Evolutionary conservation across 208 protist species (phyloP), one percentile per base, ranked within the genome.

Genomic region (Trypanosoma cruzi): DNA sequence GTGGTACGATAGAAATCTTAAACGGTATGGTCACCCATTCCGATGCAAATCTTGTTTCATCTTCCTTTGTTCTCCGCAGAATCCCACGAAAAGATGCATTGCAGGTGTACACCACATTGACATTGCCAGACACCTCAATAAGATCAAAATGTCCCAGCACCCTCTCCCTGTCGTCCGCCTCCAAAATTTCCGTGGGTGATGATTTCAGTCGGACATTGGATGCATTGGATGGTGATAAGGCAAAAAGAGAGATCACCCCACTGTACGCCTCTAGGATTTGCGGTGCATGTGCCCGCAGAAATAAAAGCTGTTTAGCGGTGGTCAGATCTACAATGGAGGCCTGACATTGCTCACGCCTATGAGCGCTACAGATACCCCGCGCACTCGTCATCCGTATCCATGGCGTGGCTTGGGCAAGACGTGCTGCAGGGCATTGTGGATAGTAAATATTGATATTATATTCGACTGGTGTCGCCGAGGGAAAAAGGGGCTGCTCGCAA

Each of bases 381-480:
- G 42, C 62, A 34, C 40, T 37, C 36, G 55, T 59, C 32, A 76
- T 48, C 31, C 32, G 57, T n/a, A 69, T 56, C 11, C 54, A 7
- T 32, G 49, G 37, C 31, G 50, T 55, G 18, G 11, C 13, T 18
- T 18, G 4, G 13, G 24, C 18, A 20, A 77, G 54, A 20, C 26
- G 20, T 50, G 73, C 61, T 11, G 66, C 16, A n/a, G 55, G 46
- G 48, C 73, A 78, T 10, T 42, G 26, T 46, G 73, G 59, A 32
- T 63, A 54, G 64, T 90, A 73, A 22, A 90, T 26, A 18, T 96
- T 99, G 0, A 99, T 24, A 75, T 99, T 99, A 49, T 98, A 77
- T 8, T 97, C 72, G 0, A 98, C 42, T 18, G 96, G 90, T 32
- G 82, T 53, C 0, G 67, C 75, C 4, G 80, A 80, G 48, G 89